Base-by-base conservation (phyloP, 192 early-diverging fungal species). In the Coemansia umbellata region DNA sequence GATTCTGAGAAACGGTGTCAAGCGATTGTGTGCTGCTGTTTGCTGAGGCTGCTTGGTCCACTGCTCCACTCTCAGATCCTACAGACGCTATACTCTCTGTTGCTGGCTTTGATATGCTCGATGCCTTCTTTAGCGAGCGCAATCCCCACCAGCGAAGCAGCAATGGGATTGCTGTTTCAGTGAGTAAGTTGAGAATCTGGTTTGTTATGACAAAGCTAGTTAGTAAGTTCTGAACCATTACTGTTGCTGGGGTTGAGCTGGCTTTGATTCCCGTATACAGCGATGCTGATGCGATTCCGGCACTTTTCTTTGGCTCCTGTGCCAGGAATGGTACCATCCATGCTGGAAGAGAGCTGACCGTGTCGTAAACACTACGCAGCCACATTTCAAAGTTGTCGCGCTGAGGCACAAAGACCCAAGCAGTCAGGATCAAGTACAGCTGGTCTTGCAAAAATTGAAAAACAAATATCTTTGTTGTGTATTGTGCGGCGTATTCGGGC, bases 381-480 rank as follows among this genome's bases (percentile, higher is more conserved):
- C 61, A 78, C 14, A 70, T 53, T 26, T 85, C 80, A 52, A 96
- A 75, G 14, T 66, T 50, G 30, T 87, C 82, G 28, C 84, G 85
- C 51, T 89, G 82, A 1, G 94, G 94, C 63, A 97, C 91, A 67
- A 91, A 90, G 23, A 93, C 57, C 81, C 88, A 91, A 5, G 87
- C 90, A n/a, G 85, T 87, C 67, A 95, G 73, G 37, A 94, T 85
- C 57, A 95, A 79, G 9, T 91, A 87, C 13, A 94, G 78, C 66
- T 91, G 89, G 42, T 86, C 82, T 17, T 88, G 80, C 31, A 97
- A 73, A 48, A 88, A 91, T 33, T 86, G 88, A 54, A 92, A 85
- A 36, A 92, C 81, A 65, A 94, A 97, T 21, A 94, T 82, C 69
- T 94, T 94, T 55, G 86, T 81, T 6, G 91, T 82, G 24, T 84